phyloP scores from a whole-genome alignment of 2,329 filamentous ascomycete species.

The Aspergillus costaricaensis region DNA sequence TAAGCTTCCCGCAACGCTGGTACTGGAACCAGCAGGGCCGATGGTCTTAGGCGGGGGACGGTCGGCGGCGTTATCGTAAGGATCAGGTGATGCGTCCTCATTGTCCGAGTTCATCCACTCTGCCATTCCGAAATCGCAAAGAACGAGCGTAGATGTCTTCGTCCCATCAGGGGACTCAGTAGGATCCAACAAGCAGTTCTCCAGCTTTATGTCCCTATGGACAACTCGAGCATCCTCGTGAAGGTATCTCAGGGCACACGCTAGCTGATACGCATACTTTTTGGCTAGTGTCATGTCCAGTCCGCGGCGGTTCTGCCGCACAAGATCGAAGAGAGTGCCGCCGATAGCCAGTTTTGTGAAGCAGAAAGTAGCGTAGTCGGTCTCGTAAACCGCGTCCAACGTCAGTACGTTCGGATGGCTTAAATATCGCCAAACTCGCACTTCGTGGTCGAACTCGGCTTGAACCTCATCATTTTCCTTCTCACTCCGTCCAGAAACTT shows the following conservation, averaged over 20 bases:
- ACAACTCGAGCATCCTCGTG: conserved; percentile 68
- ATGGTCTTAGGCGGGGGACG: conserved; percentile 53
- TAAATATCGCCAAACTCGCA: conserved; percentile 67
- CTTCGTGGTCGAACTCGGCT: conserved; percentile 69
- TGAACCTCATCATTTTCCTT: conserved; percentile 66
- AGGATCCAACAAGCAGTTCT: conserved; percentile 67
- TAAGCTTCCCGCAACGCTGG: conserved; percentile 61
- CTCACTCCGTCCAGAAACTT: conserved; percentile 57
- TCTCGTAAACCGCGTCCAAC: conserved; percentile 65
- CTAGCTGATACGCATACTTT: conserved; percentile 64
- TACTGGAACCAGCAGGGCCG: conserved; percentile 58
- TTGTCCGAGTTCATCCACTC: conserved; percentile 64
- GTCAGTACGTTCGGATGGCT: conserved; percentile 64
- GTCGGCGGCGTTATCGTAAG: conserved; percentile 49
- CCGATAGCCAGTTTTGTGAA: conserved; percentile 66
- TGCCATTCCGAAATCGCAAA: conserved; percentile 71
- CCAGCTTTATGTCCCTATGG: conserved; percentile 69
- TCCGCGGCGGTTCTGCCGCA: conserved; percentile 58
- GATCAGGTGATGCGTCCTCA: conserved; percentile 53
- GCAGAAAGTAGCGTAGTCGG: conserved; percentile 68
- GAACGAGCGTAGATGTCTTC: conserved; percentile 58
- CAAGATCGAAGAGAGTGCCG: conserved; percentile 65
- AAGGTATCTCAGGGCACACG: conserved; percentile 65
- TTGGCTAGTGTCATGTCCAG: conserved; percentile 56
- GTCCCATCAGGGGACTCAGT: conserved; percentile 49